Base-by-base conservation (phyloP, 768 basidiomycete species). In the Russula lepida region DNA sequence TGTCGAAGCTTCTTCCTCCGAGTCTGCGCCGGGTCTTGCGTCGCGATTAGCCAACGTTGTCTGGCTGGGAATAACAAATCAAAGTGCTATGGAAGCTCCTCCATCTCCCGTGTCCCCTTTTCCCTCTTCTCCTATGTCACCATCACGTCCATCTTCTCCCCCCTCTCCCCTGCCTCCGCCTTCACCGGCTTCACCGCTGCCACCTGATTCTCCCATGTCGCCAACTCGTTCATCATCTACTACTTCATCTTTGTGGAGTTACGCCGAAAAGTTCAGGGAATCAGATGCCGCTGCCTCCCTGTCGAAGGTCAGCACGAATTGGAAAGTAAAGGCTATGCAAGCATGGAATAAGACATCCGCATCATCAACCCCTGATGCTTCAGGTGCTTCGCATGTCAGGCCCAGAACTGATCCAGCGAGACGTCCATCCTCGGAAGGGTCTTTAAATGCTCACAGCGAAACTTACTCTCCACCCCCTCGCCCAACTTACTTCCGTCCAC, bases 41-140 rank as follows among this genome's bases (percentile, higher is more conserved):
- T 76, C 82, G 44, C 77, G 81, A 35, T 69, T 88, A 15, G 81
- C 85, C 9, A 81, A 74, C 59, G 82, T 80, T n/a, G 79, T 89
- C 23, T 89, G 87, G 88, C 78, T 80, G 68, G 88, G 88, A 4
- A 83, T 89, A 65, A 88, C 86, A 3, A 89, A 88, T 66, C 84
- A 85, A 69, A 80, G 79, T 60, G 81, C 85, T 2, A 86, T 86
- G 86, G 86, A 86, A n/a, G 73, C 74, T 11, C 79, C 84, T 19
- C 74, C 77, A 1, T 75, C 78, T 39, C 79, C 78, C 1, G 65
- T 68, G 1, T 73, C 73, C 12, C 44, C 66, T 46, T 3, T n/a
- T 71, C 75, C 54, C 13, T 49, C 63, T n/a, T 72, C 78, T 44
- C 73, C 77, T 4, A 47, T 69, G 7, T 71, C 72, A n/a, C 73